These are phyloP conservation scores for Mimosa pudica DNA, from an alignment of 306 rosid genomes.

Conservation along the genomic window DNA sequence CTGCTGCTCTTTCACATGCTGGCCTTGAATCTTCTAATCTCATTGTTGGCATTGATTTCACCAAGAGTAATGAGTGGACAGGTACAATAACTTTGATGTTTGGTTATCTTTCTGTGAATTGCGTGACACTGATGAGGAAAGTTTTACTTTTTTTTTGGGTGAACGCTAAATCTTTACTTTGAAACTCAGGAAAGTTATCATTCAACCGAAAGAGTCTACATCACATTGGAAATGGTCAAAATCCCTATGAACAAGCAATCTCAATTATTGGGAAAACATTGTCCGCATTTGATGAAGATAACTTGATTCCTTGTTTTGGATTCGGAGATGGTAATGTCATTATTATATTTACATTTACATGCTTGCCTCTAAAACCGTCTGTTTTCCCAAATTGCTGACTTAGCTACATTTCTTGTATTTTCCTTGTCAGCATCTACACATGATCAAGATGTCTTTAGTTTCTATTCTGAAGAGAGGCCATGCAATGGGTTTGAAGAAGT, in stretches of 20 bases:
- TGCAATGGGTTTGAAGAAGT: conserved; percentile 92
- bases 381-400: conserved; percentile 16
- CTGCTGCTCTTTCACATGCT: conserved; percentile 76
- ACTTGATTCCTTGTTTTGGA: conserved; percentile 89
- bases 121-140: conserved; percentile 3
- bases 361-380: conserved; percentile 20
- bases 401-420: conserved; percentile 15
- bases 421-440: conserved; percentile 66
- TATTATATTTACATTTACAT: conserved; percentile 12
- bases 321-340: conserved; percentile 79
- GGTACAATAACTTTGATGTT: conserved; percentile 51
- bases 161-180: conserved; percentile 16
- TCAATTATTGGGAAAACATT: conserved; percentile 81
- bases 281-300: conserved; percentile 78
- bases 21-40: conserved; percentile 93
- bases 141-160: too few relatives aligned
- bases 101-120: conserved; percentile 18
- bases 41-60: conserved; percentile 92
- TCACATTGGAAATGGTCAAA: conserved; percentile 64
- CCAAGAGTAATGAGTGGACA: conserved; percentile 97
- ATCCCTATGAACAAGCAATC: conserved; percentile 89
- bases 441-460: conserved; percentile 79
- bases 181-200: conserved; percentile 66
- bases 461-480: conserved; percentile 51
- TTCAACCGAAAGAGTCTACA: conserved; percentile 84